Base-by-base conservation (phyloP, 169 alveolate species). In the Babesia gibsoni region DNA sequence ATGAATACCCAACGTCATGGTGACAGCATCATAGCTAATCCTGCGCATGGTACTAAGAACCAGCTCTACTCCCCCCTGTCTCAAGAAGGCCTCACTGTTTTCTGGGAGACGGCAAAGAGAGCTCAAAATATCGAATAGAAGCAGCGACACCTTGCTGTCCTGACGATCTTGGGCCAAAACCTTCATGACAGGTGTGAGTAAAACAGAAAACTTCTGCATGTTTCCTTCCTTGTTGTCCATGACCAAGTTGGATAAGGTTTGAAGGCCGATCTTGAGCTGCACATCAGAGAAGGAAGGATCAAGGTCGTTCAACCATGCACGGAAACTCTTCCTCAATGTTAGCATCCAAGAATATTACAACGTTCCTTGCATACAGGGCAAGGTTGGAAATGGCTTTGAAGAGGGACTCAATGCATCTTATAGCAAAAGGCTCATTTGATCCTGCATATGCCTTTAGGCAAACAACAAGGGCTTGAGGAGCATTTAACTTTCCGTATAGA, bases 391-490 rank as follows among this genome's bases (percentile, higher is more conserved):
- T 91, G 5, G 95, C 94, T 66, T 91, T 91, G 79, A 91, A 86
- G 30, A 90, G 77, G 35, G 95, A 89, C 83, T 89, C 94, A 37
- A 93, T 64, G 61, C 95, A 91, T 23, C 97, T 78, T 9, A 89
- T 88, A 46, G 94, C 93, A 67, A 77, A 65, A 25, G 79, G 79
- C 80, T 91, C 79, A 35, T 84, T 82, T 32, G 89, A 75, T 14
- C 93, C 93, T n/a, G 83, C 92, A 52, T 82, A 90, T 32, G 75
- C 61, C 70, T 67, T 72, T 56, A 90, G 73, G 65, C 92, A 90
- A 41, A 87, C 84, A 25, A 91, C 94, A 53, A 93, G 89, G n/a
- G 93, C 95, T 16, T 89, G 93, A 4, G 96, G 96, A 6, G 94
- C 93, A 5, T 94, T 95, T 43, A 86, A 82, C 30, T 84, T 77